These are phyloP conservation scores for Aureobasidium leucospermi DNA, from an alignment of 2,329 filamentous ascomycete genomes.

Conservation along the genomic window DNA sequence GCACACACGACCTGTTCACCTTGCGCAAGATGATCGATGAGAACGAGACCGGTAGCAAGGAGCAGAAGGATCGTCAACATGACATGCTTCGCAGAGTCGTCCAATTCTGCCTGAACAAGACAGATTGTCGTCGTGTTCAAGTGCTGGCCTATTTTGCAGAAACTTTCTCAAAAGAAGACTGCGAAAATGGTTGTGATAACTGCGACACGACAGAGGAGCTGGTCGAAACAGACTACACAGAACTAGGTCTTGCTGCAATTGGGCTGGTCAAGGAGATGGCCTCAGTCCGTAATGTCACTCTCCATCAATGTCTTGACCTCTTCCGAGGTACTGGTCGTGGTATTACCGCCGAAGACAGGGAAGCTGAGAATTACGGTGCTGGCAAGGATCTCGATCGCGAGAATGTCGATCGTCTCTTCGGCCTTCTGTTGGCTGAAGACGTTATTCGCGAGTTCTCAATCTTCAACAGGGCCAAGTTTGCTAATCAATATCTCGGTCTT, in stretches of 20 bases:
- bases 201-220: constrained; percentile 68
- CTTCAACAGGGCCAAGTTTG: constrained; percentile 55
- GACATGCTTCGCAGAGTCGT: constrained; percentile 80
- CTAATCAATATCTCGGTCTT: constrained; percentile 61
- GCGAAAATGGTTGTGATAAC: constrained; percentile 76
- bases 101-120: constrained; percentile 81
- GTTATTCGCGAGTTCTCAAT: constrained; percentile 65
- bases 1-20: constrained; percentile 65
- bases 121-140: constrained; percentile 79
- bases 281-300: constrained; percentile 50
- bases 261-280: constrained; percentile 55
- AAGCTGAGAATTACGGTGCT: constrained; percentile 54
- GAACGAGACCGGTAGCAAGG: constrained; percentile 59
- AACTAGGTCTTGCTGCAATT: constrained; percentile 64
- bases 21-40: constrained; percentile 76
- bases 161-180: constrained; percentile 63
- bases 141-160: constrained; percentile 95
- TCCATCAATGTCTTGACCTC: constrained; percentile 76
- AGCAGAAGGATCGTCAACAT: constrained; percentile 77
- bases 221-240: constrained; percentile 67
- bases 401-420: constrained; percentile 78
- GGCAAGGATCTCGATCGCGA: constrained; percentile 64
- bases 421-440: constrained; percentile 64
- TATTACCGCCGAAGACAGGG: constrained; percentile 45
- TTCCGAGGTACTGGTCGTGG: constrained; percentile 63